Base-by-base conservation (phyloP, 306 rosid species). In the Inga oerstediana region DNA sequence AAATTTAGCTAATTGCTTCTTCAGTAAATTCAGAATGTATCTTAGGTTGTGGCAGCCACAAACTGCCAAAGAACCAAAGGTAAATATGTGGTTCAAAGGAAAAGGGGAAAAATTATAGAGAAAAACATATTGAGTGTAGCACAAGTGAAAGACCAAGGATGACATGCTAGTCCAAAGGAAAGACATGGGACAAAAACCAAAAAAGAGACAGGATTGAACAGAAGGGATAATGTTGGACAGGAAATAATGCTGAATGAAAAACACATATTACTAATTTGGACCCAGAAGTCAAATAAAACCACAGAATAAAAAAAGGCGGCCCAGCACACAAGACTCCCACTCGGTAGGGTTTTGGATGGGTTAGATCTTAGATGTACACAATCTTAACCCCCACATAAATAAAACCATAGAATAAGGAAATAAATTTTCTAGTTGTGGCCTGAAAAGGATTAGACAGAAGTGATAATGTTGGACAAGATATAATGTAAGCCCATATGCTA, bases 1-100 rank as follows among this genome's bases (percentile, higher is more conserved):
- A 45, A 78, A 58, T 62, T 71, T 71, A 68, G 41, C 51, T 75
- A 61, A 45, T 54, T 71, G 69, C 64, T 76, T 72, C 80, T 39
- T 72, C 10, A 20, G 14, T 27, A 76, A 65, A 70, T 62, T 74
- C 34, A 52, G 64, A 82, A 75, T 43, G 73, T 39, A 62, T 30
- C 12, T 17, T 16, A 16, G 45, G 45, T 37, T 27, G 34, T 71
- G 62, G 64, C 62, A 62, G 35, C 71, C 45, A 73, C 75, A 71
- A 79, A 87, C 44, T 59, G 52, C 32, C 61, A 54, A 52, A 75
- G 39, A 75, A 30, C 61, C 17, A 86, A 52, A 51, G 78, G 46
- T 27, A 59, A 48, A 37, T 30, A 65, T 17, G 14, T 4, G n/a
- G 43, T 3, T 48, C 71, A 8, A 43, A 20, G 22, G 20, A n/a